Base-by-base conservation (phyloP, 2,329 filamentous ascomycete genomes). In the Pyrenochaeta sp. region DNA sequence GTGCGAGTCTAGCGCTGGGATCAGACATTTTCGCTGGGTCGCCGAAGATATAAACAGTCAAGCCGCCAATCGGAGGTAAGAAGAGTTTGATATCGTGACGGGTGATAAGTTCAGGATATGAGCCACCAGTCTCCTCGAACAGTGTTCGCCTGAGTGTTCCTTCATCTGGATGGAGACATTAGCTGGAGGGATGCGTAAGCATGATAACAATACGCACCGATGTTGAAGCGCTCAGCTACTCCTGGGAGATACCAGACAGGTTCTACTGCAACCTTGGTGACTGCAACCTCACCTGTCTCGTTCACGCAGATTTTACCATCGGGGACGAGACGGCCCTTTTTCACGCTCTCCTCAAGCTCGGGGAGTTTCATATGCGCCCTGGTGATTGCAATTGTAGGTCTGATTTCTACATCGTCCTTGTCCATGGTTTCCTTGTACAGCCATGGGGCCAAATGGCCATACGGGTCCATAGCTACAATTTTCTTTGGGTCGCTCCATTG, bases 41-140 rank as follows among this genome's bases (percentile, higher is more conserved):
- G 39, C 95, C 95, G 73, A 99, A 99, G 77, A 92, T 95, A 79
- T 99, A 98, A 7, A 98, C 95, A 0, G 95, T 98, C 63, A 98
- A 79, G 7, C 94, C 95, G 51, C 93, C 95, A 73, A 99, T 98
- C 3, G 95, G 95, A 29, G 95, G 95, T 39, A 98, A 79, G 79
- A 98, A 99, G 39, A 97, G 81, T 78, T 99, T 98, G 78, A 98
- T 93, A 71, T 98, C 95, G 39, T 88, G 87, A 51, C 95, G 87
- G 14, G 95, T 99, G 73, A 99, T 97, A 57, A 98, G 83, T 81
- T 99, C 95, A 2, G 95, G 95, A 76, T 96, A 99, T 63, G 91
- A 96, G 49, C 95, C 95, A 50, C 95, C 95, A 1, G 93, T 98
- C 68, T 97, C 90, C 72, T 98, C 95, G 72, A 98, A 98, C 20